Evolutionary conservation across 352 stramenopile genomes (phyloP), one percentile per base, ranked within the genome.

Genomic region (Thalassiosira livingstoniorum): DNA sequence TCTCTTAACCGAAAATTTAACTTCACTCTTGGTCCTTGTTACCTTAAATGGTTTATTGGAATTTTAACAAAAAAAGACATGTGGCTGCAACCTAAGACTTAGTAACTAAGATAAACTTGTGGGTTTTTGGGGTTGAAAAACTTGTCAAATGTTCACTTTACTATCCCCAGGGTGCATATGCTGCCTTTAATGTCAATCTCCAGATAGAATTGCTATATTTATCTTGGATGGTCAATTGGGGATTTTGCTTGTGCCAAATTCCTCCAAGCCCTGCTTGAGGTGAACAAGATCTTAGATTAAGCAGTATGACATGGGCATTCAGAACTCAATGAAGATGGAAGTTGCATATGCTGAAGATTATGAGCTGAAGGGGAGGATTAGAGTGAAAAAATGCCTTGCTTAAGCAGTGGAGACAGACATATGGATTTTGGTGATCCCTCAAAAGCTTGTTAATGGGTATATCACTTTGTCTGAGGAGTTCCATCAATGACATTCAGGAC

Each of bases 201-300:
- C 75, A 90, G 60, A 13, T 18, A 7, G 66, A 90, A 60, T 87
- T 78, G 78, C 70, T 79, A 25, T 85, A 84, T 39, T 11, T 87
- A 5, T 54, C 69, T 11, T 60, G 70, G 25, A 65, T 80, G 0
- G 42, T 64, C 75, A 11, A 23, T 87, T 3, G 66, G 87, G 43
- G 37, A 23, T 25, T 67, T 34, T 21, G 68, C 83, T 35, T 10
- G 54, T 2, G 43, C 55, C 0, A 15, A 45, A 18, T 83, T 83
- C 54, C 18, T 85, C 11, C 64, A 43, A 5, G 25, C 64, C 5
- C 25, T 76, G n/a, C 51, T 85, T 11, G 37, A 18, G 18, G 2
- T 21, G 7, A n/a, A 2, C 0, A 58, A 73, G 18, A 64, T 78
- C 11, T 29, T 29, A 55, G 76, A 31, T 15, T 0, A 80, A 73